Evolutionary conservation across 2,329 filamentous ascomycete species (phyloP).

Genomic region (Aspergillus sp.): DNA sequence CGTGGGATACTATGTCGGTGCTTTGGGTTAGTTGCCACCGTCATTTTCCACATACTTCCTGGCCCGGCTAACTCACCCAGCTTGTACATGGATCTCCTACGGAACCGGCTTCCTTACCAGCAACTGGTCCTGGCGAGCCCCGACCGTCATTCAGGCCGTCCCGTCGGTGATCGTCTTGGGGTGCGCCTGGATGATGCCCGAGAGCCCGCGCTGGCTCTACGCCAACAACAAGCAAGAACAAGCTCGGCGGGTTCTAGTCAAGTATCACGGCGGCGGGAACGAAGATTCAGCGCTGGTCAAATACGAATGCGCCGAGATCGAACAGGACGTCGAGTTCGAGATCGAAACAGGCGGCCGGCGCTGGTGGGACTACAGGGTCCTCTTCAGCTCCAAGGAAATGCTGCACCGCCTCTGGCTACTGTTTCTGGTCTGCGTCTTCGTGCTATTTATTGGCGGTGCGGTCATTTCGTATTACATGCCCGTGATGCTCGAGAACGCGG

Average conservation of each 20-base stretch:
- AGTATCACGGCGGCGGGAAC: not conserved
- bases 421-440: not conserved
- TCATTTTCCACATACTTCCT: too few relatives aligned
- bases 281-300: not conserved
- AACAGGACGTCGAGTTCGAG: not conserved
- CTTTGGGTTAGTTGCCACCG: too few relatives aligned
- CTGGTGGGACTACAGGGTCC: not conserved
- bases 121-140: not conserved
- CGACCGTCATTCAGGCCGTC: not conserved
- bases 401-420: not conserved
- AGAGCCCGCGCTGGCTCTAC: not conserved
- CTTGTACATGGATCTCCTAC: too few relatives aligned
- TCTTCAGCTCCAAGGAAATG: not conserved
- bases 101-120: too few relatives aligned
- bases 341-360: too few relatives aligned
- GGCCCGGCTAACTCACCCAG: too few relatives aligned
- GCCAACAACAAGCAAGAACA: too few relatives aligned
- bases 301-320: not conserved
- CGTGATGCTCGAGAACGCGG: not conserved
- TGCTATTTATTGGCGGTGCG: not conserved
- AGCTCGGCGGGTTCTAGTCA: not conserved
- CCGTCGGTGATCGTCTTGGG: not conserved
- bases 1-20: too few relatives aligned
- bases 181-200: not conserved
- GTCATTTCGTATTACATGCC: not conserved